These are phyloP conservation scores for Nepenthes alata DNA, from an alignment of 179 eudicot species.

Conservation along the genomic window DNA sequence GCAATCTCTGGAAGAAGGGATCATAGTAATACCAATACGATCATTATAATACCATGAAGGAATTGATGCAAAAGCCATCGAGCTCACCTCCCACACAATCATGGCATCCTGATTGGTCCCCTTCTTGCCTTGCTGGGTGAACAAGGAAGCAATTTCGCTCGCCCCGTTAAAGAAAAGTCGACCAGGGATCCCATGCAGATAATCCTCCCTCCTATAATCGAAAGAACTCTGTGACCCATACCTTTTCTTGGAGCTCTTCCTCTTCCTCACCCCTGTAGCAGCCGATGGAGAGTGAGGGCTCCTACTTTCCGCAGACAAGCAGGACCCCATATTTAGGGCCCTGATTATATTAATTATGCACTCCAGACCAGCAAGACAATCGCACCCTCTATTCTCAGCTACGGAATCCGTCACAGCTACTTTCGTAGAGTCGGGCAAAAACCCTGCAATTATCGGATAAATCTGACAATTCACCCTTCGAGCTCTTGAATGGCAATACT, in stretches of 20 bases:
- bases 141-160: conserved; percentile 55
- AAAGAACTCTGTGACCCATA: conserved; percentile 37
- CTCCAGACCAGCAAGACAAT: conserved; percentile 70
- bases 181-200: conserved; percentile 46
- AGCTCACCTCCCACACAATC: conserved; percentile 88
- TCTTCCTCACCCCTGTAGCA: conserved; percentile 32
- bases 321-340: conserved; percentile 98
- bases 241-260: conserved; percentile 41
- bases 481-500: too few relatives aligned
- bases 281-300: conserved; percentile 53
- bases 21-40: neutral
- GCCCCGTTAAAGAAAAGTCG: conserved; percentile 59
- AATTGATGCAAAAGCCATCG: neutral
- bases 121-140: conserved; percentile 78
- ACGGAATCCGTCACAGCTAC: conserved; percentile 42
- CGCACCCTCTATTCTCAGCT: conserved; percentile 39
- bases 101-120: conserved; percentile 95
- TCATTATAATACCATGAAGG: neutral
- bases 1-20: too few relatives aligned
- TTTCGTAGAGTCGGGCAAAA: neutral
- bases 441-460: neutral
- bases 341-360: conserved; percentile 68
- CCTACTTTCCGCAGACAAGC: conserved; percentile 84
- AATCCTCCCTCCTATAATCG: conserved; percentile 41
- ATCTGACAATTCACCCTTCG: too few relatives aligned